phyloP scores from a whole-genome alignment of 495 filamentous ascomycete species.

The Podospora bellae-mahoneyi region DNA sequence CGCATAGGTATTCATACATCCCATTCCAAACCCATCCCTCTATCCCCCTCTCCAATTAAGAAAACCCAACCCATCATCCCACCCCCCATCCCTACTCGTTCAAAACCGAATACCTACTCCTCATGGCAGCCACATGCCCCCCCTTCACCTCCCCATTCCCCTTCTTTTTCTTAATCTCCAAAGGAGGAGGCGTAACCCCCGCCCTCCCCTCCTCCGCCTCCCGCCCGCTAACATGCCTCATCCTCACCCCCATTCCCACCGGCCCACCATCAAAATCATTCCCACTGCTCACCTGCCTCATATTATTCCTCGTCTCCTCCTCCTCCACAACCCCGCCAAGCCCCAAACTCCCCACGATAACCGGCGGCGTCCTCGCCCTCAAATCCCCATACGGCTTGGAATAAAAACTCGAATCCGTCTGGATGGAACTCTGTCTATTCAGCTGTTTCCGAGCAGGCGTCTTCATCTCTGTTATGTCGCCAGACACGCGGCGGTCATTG shows the following conservation, averaged over 20 bases:
- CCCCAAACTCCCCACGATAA: constrained; percentile 38
- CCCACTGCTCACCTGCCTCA: constrained; percentile 51
- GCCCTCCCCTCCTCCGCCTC: constrained; percentile 79
- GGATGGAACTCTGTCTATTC: constrained; percentile 42
- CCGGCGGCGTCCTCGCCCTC: constrained; percentile 45
- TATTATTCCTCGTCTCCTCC: constrained; percentile 9
- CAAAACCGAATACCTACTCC: constrained; percentile 30
- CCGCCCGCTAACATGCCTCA: constrained; percentile 77
- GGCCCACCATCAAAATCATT: constrained; percentile 56
- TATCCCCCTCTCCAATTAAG: not conserved
- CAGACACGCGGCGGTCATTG: constrained; percentile 40
- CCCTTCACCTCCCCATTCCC: not conserved
- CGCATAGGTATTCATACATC: not conserved
- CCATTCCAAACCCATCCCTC: not conserved
- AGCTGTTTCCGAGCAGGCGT: constrained; percentile 19
- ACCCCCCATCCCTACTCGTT: constrained; percentile 21
- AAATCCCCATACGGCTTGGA: constrained; percentile 51
- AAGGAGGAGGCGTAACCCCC: not conserved
- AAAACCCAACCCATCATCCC: not conserved
- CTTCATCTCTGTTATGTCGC: constrained; percentile 31
- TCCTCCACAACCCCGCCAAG: constrained; percentile 12
- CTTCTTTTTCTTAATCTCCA: not conserved
- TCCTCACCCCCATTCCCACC: constrained; percentile 29
- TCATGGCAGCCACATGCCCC: not conserved
- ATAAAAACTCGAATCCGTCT: constrained; percentile 54